Percentiles rank a stretch among this genome's conserved stretches.
Evolutionary conservation across 208 protist genomes (phyloP).

Genomic region (Trypanosomatidae sp.): DNA sequence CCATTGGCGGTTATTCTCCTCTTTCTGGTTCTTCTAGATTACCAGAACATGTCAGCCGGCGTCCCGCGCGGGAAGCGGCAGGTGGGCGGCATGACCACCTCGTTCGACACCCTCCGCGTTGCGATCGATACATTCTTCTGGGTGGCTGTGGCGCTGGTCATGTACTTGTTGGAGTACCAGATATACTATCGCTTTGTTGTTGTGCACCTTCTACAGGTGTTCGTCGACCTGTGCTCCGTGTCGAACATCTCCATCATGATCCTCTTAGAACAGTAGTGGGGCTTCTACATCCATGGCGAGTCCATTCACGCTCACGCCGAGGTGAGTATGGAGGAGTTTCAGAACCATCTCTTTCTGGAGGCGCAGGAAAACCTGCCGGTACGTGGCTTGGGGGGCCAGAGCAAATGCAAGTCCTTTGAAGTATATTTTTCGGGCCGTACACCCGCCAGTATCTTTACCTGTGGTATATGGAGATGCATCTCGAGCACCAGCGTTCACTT

Average conservation of each 20-base stretch:
- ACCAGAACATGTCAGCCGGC: slow-evolving; percentile 45
- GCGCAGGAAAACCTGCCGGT: slow-evolving; percentile 83
- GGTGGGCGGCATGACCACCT: slow-evolving; percentile 24
- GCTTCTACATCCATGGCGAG: slow-evolving; percentile 93
- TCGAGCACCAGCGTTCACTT: slow-evolving; percentile 40
- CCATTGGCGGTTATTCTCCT: slow-evolving; percentile 78
- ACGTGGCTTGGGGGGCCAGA: slow-evolving; percentile 75
- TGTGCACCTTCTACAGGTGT: slow-evolving; percentile 81
- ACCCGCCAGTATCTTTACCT: slow-evolving; percentile 84
- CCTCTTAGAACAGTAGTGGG: slow-evolving; percentile 74
- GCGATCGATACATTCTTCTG: slow-evolving; percentile 83
- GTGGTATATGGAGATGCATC: slow-evolving; percentile 65
- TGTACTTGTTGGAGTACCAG: slow-evolving; percentile 78
- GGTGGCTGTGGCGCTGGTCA: slow-evolving; percentile 49
- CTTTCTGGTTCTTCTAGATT: slow-evolving; percentile 63
- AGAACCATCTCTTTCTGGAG: slow-evolving; percentile 77
- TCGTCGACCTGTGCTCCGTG: slow-evolving; percentile 91
- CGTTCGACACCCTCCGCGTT: slow-evolving; percentile 61
- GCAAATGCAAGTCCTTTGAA: slow-evolving; percentile 83
- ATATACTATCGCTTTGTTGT: slow-evolving; percentile 85
- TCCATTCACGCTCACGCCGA: slow-evolving; percentile 88
- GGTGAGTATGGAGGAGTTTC: slow-evolving; percentile 89
- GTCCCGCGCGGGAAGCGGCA: slow-evolving; percentile 35
- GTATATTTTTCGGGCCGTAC: slow-evolving; percentile 74
- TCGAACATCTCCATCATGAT: slow-evolving; percentile 92